phyloP scores from a whole-genome alignment of 805 yeast species.

The Candida insectalens region DNA sequence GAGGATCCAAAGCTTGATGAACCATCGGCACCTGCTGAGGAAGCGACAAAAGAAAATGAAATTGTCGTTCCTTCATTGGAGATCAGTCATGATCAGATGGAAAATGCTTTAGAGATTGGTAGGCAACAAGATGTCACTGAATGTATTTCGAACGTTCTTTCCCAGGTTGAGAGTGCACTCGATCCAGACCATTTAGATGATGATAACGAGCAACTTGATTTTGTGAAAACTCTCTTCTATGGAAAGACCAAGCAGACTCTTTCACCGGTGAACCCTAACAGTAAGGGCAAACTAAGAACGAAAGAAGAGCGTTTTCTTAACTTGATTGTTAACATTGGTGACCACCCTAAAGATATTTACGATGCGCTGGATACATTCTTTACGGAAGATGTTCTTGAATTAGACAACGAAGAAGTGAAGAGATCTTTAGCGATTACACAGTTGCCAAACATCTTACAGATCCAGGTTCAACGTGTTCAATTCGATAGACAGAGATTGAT shows the following conservation, averaged over 20 bases:
- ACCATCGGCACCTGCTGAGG: neutral
- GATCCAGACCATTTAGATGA: slow-evolving; percentile 55
- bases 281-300: slow-evolving; percentile 29
- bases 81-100: slow-evolving; percentile 56
- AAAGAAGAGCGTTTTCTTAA: slow-evolving; percentile 72
- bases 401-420: slow-evolving; percentile 66
- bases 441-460: slow-evolving; percentile 75
- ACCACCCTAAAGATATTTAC: slow-evolving; percentile 80
- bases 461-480: slow-evolving; percentile 90
- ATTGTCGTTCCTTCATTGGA: slow-evolving; percentile 22
- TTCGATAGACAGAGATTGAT: slow-evolving; percentile 65
- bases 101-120: slow-evolving; percentile 68
- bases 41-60: slow-evolving; percentile 8
- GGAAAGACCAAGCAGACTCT: slow-evolving; percentile 80
- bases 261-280: slow-evolving; percentile 32
- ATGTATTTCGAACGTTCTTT: slow-evolving; percentile 88
- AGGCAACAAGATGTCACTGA: slow-evolving; percentile 97
- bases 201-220: slow-evolving; percentile 76
- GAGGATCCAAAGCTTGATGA: slow-evolving; percentile 1
- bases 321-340: slow-evolving; percentile 76
- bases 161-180: slow-evolving; percentile 83
- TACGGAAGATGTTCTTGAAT: slow-evolving; percentile 56
- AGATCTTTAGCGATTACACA: slow-evolving; percentile 62
- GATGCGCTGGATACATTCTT: slow-evolving; percentile 85
- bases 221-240: slow-evolving; percentile 70